Evolutionary conservation across 179 eudicot species (phyloP), one percentile per base, ranked within the genome.

Genomic region (Camellia oleifera): DNA sequence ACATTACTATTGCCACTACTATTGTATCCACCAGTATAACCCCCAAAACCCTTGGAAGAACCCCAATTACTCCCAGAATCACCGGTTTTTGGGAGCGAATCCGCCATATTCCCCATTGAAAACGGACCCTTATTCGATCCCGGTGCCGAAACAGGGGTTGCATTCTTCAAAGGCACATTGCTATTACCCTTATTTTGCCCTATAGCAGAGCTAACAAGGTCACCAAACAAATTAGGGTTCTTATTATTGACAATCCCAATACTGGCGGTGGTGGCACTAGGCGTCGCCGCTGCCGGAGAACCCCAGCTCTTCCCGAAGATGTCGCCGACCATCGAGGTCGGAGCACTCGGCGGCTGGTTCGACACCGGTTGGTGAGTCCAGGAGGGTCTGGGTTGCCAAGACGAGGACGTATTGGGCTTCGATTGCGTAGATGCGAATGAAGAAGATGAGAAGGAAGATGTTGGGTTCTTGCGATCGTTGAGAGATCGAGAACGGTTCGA

Each of bases 301-400:
- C 64, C 80, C 98, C 98, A 95, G 76, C 90, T 95, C 88, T 89
- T 92, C 44, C 99, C 99, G 7, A 74, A 84, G 4, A 95, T 95
- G 78, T 95, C 99, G 3, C 99, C 99, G 12, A 90, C 97, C 99
- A 95, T 94, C 0, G 97, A 92, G 17, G 89, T 61, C 0, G 93
- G 91, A 8, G 88, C 97, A 64, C 79, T 80, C 40, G 90, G 58
- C 2, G 83, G 60, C 44, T 82, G 85, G 68, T 74, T 77, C 75
- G 96, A 83, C 9, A 88, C 89, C 7, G 98, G 98, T 57, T 93
- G 93, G 89, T 93, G 97, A 53, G 95, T 90, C 94, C 97, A 94
- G 0, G 97, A 88, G 8, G 98, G 90, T 65, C 87, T 92, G 0
- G 94, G 93, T 62, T 94, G 98, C 91, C 88, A 84, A 17, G 88